Base-by-base conservation (phyloP, 495 filamentous ascomycete species). In the Hypomontagnella submonticulosa region DNA sequence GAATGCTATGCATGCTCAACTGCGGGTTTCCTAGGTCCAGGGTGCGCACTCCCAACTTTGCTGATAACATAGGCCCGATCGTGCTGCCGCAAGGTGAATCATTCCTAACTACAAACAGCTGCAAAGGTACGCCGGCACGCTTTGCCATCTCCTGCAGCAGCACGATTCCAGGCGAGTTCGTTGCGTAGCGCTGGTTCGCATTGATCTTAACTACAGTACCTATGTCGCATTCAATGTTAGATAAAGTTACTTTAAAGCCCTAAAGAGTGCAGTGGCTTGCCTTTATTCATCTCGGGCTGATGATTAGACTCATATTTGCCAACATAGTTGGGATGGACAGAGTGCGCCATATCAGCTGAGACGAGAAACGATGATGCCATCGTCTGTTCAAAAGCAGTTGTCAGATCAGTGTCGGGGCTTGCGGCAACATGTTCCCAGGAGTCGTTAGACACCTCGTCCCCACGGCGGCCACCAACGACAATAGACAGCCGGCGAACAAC, bases 191-290 rank as follows among this genome's bases (percentile, higher is more conserved):
- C 49, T 92, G 91, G 73, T 97, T 98, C 48, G 96, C 95, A 76
- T 99, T 99, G 80, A 99, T 73, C 81, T 99, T 99, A 80, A 99
- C 91, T 38, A 97, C 93, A 12, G 91, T 89, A 36, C 95, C 95
- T 69, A 16, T 11, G 16, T 32, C 16, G 10, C 19, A 23, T 30
- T 36, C 12, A 47, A 52, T 18, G 16, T 58, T 62, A 48, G 33
- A 38, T n/a, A 47, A 6, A 38, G 0, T 19, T 11, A 12, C 57
- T 5, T n/a, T 44, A 7, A 0, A 15, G 19, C 4, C 8, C 53
- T 43, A 0, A 10, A 48, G 8, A 4, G 18, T n/a, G n/a, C 13
- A 13, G 12, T 30, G 7, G 12, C 49, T 33, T 44, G 60, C 66
- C 66, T 76, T 92, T 91, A 84, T 99, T 99, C 83, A 98, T 93